Conservation (phyloP, 352 stramenopile genomes). For the Globisporangium emineosum region DNA sequence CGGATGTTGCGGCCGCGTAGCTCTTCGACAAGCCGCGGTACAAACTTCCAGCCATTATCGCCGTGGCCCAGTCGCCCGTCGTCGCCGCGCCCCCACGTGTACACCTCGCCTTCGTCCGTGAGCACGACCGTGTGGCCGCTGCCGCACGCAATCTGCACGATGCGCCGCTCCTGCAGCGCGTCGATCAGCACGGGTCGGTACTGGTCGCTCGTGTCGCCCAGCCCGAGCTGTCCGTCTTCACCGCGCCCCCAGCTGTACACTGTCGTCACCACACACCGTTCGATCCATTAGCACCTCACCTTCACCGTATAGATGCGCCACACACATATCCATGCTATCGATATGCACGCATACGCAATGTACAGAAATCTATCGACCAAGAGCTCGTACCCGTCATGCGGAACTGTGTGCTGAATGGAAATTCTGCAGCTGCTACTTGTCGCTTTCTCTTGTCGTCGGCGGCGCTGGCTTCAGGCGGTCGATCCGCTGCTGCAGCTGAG, state of each 20-base stretch:
- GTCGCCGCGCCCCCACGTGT: constrained; percentile 87
- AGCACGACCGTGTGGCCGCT: constrained; percentile 89
- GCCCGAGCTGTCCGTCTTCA: constrained; percentile 83
- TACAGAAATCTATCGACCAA: background rate
- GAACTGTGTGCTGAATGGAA: constrained; percentile 2
- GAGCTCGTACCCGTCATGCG: constrained; percentile 1
- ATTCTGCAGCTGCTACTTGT: background rate
- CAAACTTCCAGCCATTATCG: constrained; percentile 97
- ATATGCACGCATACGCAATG: background rate
- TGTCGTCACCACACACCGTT: background rate
- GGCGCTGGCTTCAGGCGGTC: background rate
- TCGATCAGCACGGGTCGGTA: constrained; percentile 80
- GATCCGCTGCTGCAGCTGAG: background rate
- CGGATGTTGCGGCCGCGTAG: constrained; percentile 88
- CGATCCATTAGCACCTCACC: background rate
- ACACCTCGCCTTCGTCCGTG: constrained; percentile 86
- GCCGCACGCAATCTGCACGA: constrained; percentile 87
- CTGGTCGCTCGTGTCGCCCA: constrained; percentile 88
- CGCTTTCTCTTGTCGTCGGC: background rate
- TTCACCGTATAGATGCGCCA: background rate
- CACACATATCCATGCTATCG: background rate
- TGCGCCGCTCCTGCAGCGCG: constrained; percentile 74
- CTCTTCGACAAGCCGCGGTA: constrained; percentile 91
- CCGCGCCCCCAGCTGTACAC: constrained; percentile 89
- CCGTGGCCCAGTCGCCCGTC: constrained; percentile 89